These are phyloP conservation scores for Pythium aphanidermatum DNA, from an alignment of 352 stramenopile genomes.

Conservation along the genomic window DNA sequence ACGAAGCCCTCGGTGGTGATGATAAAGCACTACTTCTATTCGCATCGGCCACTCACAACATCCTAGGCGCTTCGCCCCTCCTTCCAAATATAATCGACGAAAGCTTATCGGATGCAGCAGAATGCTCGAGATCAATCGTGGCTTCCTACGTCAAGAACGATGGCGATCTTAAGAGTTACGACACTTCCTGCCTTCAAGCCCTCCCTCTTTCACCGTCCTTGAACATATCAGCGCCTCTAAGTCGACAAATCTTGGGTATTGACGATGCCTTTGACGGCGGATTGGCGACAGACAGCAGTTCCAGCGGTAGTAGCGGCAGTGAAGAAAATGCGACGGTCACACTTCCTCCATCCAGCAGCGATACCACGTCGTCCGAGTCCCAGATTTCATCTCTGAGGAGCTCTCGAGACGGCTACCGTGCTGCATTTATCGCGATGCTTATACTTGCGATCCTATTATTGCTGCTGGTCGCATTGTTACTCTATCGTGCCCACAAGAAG, in stretches of 20 bases:
- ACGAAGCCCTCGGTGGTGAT: constrained; percentile 25
- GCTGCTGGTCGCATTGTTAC: constrained; percentile 1
- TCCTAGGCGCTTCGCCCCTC: constrained; percentile 24
- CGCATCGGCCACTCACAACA: constrained; percentile 30
- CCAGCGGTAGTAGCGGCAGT: not conserved
- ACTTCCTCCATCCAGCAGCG: not conserved
- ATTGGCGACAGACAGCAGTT: not conserved
- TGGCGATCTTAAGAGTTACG: constrained; percentile 38
- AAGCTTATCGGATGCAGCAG: constrained; percentile 22
- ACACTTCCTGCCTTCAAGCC: constrained; percentile 47
- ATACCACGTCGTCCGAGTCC: not conserved
- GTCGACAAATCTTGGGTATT: constrained; percentile 35
- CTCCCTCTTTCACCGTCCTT: constrained; percentile 25
- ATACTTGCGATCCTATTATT: constrained; percentile 14
- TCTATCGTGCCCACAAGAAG: constrained; percentile 11
- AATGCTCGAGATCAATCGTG: constrained; percentile 43
- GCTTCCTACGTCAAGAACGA: constrained; percentile 45
- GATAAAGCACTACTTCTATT: constrained; percentile 47
- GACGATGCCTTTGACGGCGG: constrained; percentile 42
- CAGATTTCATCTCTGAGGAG: not conserved
- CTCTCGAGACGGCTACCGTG: constrained; percentile 8
- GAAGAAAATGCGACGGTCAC: not conserved
- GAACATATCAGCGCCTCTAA: constrained; percentile 24
- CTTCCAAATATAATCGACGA: not conserved
- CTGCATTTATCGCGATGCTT: constrained; percentile 16